Evolutionary conservation across 2,329 filamentous ascomycete species (phyloP).

Genomic region (Calonectria leucothoes): DNA sequence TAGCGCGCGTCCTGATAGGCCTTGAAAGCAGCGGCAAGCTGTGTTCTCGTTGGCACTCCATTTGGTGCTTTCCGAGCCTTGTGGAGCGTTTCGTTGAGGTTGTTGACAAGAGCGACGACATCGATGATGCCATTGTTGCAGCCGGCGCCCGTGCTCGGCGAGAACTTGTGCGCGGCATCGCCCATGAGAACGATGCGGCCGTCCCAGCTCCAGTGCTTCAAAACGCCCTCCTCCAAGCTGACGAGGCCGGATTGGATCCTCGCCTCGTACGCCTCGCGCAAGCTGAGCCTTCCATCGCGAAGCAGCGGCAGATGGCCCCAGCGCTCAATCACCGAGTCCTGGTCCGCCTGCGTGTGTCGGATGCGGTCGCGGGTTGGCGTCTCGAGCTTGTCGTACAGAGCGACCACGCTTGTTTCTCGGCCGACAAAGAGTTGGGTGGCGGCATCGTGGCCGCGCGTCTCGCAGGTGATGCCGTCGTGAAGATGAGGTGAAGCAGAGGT

Average conservation of each 20-base stretch:
- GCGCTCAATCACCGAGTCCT: slow-evolving; percentile 24
- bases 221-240: slow-evolving; percentile 51
- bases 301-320: slow-evolving; percentile 35
- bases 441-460: slow-evolving; percentile 43
- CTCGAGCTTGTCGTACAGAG: slow-evolving; percentile 33
- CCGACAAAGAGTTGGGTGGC: slow-evolving; percentile 35
- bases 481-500: slow-evolving; percentile 15
- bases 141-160: slow-evolving; percentile 48
- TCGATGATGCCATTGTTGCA: slow-evolving; percentile 51
- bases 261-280: slow-evolving; percentile 45
- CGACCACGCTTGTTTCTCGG: slow-evolving; percentile 25
- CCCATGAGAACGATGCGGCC: slow-evolving; percentile 50
- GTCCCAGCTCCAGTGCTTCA: slow-evolving; percentile 48
- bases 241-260: slow-evolving; percentile 43
- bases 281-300: slow-evolving; percentile 32
- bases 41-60: not conserved
- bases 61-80: not conserved
- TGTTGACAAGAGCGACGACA: slow-evolving; percentile 43
- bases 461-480: slow-evolving; percentile 39
- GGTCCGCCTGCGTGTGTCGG: slow-evolving; percentile 29
- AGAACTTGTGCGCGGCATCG: slow-evolving; percentile 53
- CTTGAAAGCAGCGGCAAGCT: not conserved
- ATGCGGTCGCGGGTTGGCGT: slow-evolving; percentile 27
- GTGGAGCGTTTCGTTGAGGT: slow-evolving; percentile 29
- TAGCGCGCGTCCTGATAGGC: not conserved